These are phyloP conservation scores for Rhizopus arrhizus DNA, from an alignment of 371 early-diverging fungal species.

Conservation along the genomic window DNA sequence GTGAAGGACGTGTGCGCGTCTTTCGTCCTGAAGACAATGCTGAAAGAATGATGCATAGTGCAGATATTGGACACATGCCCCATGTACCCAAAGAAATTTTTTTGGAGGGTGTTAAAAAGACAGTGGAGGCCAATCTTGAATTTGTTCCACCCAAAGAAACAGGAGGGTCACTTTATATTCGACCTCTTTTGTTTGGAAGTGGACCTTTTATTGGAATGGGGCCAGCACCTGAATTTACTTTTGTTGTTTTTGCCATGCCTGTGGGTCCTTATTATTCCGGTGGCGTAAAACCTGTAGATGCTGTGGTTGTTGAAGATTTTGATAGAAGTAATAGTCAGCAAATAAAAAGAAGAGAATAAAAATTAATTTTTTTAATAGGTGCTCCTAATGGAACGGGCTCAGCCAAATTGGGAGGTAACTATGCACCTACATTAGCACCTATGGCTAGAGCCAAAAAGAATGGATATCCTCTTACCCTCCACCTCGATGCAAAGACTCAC, in stretches of 20 bases:
- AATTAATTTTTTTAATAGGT: conserved; percentile 28
- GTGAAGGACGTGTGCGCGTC: conserved; percentile 71
- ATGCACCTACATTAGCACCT: conserved; percentile 66
- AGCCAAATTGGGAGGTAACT: conserved; percentile 79
- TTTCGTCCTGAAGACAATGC: conserved; percentile 80
- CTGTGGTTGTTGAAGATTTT: conserved; percentile 67
- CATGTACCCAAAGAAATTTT: conserved; percentile 67
- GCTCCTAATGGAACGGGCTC: conserved; percentile 67
- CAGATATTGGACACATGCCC: conserved; percentile 64
- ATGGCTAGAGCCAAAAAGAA: conserved; percentile 62
- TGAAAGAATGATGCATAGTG: conserved; percentile 64
- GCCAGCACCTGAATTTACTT: conserved; percentile 71
- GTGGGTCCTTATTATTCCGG: conserved; percentile 71
- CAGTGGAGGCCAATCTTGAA: conserved; percentile 68
- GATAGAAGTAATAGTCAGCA: conserved; percentile 62
- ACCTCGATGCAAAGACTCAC: conserved; percentile 71
- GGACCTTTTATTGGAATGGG: conserved; percentile 71
- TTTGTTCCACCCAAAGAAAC: conserved; percentile 73
- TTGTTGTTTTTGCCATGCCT: conserved; percentile 73
- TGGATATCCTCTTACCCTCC: conserved; percentile 74
- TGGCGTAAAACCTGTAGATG: conserved; percentile 74
- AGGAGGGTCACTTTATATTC: conserved; percentile 68
- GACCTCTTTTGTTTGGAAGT: conserved; percentile 74
- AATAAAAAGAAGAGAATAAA: neutral
- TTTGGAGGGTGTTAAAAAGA: conserved; percentile 61